These are phyloP conservation scores for Citrus trifoliata DNA, from an alignment of 345 rosid genomes.

Conservation along the genomic window DNA sequence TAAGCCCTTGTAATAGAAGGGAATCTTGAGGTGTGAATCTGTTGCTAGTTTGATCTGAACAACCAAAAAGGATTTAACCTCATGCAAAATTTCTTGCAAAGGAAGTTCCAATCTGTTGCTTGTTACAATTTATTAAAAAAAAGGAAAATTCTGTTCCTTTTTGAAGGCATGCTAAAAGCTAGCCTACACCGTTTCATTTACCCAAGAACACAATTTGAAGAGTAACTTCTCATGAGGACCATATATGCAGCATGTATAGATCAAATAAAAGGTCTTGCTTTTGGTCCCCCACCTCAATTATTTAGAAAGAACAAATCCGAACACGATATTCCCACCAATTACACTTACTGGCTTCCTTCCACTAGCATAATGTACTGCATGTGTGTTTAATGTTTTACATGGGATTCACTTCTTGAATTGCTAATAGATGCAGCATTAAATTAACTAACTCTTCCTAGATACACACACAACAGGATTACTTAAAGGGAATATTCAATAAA, in stretches of 20 bases:
- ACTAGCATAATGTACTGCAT: neutral
- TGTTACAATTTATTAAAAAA: neutral
- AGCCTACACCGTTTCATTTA: conserved; percentile 12
- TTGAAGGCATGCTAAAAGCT: conserved; percentile 3
- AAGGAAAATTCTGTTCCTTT: neutral
- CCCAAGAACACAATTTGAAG: conserved; percentile 3
- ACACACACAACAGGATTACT: neutral
- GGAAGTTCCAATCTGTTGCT: too few relatives aligned
- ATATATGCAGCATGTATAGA: neutral
- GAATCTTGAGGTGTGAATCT: neutral
- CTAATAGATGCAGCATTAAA: neutral
- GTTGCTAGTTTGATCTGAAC: neutral
- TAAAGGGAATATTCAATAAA: neutral
- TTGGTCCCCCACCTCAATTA: conserved; percentile 30
- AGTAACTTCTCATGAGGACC: conserved; percentile 1
- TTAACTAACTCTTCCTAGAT: neutral
- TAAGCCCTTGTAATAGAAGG: neutral
- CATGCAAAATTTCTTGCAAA: neutral
- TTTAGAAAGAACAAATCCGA: conserved; percentile 2
- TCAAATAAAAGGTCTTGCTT: neutral
- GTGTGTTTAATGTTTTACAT: neutral
- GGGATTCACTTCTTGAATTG: neutral
- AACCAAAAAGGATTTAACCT: neutral
- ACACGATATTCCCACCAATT: neutral
- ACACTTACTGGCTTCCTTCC: conserved; percentile 17